phyloP scores from a whole-genome alignment of 768 basidiomycete genomes.

The Candolleomyces efflorescens region DNA sequence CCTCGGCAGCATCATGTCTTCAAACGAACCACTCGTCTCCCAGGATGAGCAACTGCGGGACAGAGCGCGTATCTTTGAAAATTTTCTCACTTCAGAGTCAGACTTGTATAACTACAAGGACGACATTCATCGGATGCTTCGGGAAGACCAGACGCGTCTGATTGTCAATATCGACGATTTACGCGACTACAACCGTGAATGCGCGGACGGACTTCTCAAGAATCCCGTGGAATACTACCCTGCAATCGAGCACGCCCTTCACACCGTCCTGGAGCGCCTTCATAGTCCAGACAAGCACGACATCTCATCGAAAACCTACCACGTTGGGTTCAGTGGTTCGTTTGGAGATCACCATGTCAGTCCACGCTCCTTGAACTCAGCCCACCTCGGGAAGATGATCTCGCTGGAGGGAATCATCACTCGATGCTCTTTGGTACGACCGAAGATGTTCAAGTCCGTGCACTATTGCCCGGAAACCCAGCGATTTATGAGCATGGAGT shows the following conservation, averaged over 20 bases:
- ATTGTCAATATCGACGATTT: slow-evolving; percentile 95
- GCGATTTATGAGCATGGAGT: slow-evolving; percentile 81
- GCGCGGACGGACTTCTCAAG: slow-evolving; percentile 83
- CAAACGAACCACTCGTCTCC: slow-evolving; percentile 55
- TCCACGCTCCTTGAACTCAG: slow-evolving; percentile 84
- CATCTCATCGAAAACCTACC: slow-evolving; percentile 74
- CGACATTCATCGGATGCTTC: slow-evolving; percentile 78
- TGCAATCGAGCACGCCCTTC: slow-evolving; percentile 84
- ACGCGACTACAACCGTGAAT: slow-evolving; percentile 87
- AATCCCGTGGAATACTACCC: slow-evolving; percentile 84
- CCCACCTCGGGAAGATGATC: slow-evolving; percentile 94
- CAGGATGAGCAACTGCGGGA: slow-evolving; percentile 74
- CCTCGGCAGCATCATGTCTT: slow-evolving; percentile 29
- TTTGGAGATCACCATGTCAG: slow-evolving; percentile 99
- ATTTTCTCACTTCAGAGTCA: slow-evolving; percentile 72
- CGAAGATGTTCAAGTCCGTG: slow-evolving; percentile 96
- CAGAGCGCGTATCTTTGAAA: slow-evolving; percentile 74
- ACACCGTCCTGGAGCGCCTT: slow-evolving; percentile 65
- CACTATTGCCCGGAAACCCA: slow-evolving; percentile 91
- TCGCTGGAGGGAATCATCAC: slow-evolving; percentile 98
- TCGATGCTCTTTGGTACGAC: slow-evolving; percentile 94
- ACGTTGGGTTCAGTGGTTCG: slow-evolving; percentile 89
- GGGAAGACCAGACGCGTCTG: slow-evolving; percentile 79
- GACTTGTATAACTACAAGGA: slow-evolving; percentile 78
- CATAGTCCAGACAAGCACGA: slow-evolving; percentile 81